These are phyloP conservation scores for Trypethelium eluteriae DNA, from an alignment of 495 filamentous ascomycete species.

Conservation along the genomic window DNA sequence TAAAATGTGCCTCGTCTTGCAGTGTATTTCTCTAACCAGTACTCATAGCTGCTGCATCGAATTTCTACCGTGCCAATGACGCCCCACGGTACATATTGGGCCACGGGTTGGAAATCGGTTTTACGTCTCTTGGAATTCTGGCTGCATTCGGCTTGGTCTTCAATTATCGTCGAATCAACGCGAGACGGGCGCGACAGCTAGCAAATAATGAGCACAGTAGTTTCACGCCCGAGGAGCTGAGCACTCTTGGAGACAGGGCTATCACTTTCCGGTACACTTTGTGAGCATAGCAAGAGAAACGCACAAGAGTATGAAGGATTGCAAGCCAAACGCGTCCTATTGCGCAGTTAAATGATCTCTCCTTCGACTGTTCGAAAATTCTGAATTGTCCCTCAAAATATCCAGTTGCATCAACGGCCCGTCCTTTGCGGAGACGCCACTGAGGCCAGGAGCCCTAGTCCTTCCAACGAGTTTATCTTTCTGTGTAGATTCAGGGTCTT, in stretches of 20 bases:
- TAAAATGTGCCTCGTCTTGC: too few relatives aligned
- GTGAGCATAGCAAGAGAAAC: conserved; percentile 13
- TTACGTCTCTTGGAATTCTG: conserved; percentile 52
- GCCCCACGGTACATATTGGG: conserved; percentile 59
- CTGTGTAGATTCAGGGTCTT: too few relatives aligned
- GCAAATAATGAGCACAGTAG: conserved; percentile 40
- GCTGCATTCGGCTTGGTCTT: conserved; percentile 48
- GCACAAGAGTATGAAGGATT: neutral
- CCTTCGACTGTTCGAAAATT: too few relatives aligned
- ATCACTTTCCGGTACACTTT: conserved; percentile 57
- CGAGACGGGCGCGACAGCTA: conserved; percentile 35
- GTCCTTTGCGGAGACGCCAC: too few relatives aligned
- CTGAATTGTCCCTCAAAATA: too few relatives aligned
- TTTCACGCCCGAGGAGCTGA: conserved; percentile 48
- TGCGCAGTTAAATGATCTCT: too few relatives aligned
- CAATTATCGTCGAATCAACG: conserved; percentile 56
- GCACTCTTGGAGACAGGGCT: conserved; percentile 55
- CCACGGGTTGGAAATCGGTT: conserved; percentile 60
- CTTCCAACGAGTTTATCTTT: too few relatives aligned
- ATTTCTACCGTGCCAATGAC: conserved; percentile 65
- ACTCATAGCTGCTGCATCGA: conserved; percentile 53
- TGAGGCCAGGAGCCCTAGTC: too few relatives aligned
- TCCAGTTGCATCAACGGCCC: too few relatives aligned
- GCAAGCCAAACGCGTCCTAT: neutral
- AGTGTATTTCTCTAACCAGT: conserved; percentile 2